A percentile compares a stretch with the other conserved stretches of the same genome.
phyloP scores from a whole-genome alignment of 2,329 filamentous ascomycete species.

The Penicillium italicum region DNA sequence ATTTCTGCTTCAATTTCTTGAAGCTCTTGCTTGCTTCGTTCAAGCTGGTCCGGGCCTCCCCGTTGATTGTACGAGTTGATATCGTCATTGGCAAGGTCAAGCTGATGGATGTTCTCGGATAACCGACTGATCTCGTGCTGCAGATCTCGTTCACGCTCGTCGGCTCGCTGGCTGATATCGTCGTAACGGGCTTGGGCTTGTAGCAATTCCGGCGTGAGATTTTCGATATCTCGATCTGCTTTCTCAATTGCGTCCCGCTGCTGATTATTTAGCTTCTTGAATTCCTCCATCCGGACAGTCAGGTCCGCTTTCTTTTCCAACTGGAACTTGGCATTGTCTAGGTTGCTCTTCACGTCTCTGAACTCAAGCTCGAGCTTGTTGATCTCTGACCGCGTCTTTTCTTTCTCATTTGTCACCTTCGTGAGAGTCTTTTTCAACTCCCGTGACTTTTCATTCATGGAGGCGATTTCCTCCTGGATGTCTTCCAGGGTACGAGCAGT shows the following conservation, averaged over 20 bases:
- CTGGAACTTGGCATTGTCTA: constrained; percentile 67
- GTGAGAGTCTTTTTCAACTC: constrained; percentile 60
- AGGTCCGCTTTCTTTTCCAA: constrained; percentile 77
- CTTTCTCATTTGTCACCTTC: constrained; percentile 66
- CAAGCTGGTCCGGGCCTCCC: constrained; percentile 69
- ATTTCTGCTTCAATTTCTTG: constrained; percentile 65
- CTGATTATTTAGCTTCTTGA: constrained; percentile 64
- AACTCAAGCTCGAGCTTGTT: constrained; percentile 71
- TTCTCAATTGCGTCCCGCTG: constrained; percentile 67
- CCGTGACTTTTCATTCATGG: constrained; percentile 64
- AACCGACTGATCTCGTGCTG: constrained; percentile 68
- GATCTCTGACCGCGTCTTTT: constrained; percentile 66
- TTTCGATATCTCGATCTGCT: constrained; percentile 69
- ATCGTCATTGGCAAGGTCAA: constrained; percentile 70
- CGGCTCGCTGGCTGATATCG: constrained; percentile 68
- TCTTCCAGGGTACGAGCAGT: constrained; percentile 71
- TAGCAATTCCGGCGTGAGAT: constrained; percentile 69
- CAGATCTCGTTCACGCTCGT: constrained; percentile 67
- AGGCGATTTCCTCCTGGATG: constrained; percentile 72
- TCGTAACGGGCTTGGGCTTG: constrained; percentile 74
- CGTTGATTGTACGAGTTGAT: constrained; percentile 76
- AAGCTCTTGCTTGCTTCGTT: constrained; percentile 66
- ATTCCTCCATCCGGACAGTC: constrained; percentile 66
- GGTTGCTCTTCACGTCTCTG: constrained; percentile 68
- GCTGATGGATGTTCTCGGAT: constrained; percentile 69